Percentiles rank a stretch among this genome's conserved stretches.
These are phyloP conservation scores for Rhizopogon roseolus DNA, from an alignment of 768 basidiomycete genomes.

Conservation along the genomic window DNA sequence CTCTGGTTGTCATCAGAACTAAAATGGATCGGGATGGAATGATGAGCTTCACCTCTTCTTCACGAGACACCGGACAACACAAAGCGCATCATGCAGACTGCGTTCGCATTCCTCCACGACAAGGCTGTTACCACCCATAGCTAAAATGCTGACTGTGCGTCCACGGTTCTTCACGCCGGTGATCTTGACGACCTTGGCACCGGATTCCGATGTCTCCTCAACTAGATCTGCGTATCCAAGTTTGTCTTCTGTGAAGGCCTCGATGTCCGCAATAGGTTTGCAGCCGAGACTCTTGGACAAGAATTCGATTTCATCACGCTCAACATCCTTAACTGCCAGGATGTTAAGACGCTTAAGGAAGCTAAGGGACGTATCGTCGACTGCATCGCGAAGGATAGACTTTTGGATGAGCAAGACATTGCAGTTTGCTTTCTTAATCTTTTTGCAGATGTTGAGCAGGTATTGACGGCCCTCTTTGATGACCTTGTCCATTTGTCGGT, in stretches of 20 bases:
- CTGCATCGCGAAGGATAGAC: slow-evolving; percentile 98
- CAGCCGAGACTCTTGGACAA: slow-evolving; percentile 91
- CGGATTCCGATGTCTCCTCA: slow-evolving; percentile 79
- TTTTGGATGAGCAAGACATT: slow-evolving; percentile 99
- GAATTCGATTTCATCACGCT: slow-evolving; percentile 98
- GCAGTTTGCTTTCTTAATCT: slow-evolving; percentile 99
- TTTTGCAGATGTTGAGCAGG: slow-evolving; percentile 96
- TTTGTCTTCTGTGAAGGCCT: slow-evolving; percentile 97
- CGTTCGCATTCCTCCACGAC: slow-evolving; percentile 97
- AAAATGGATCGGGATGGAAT: neutral
- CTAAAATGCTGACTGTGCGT: slow-evolving; percentile 91
- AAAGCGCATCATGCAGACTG: slow-evolving; percentile 97
- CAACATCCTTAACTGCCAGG: slow-evolving; percentile 93
- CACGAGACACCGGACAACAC: slow-evolving; percentile 95
- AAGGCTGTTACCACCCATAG: slow-evolving; percentile 87
- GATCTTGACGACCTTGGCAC: slow-evolving; percentile 89
- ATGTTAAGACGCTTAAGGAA: slow-evolving; percentile 98
- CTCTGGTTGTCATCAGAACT: slow-evolving; percentile 37
- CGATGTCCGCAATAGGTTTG: slow-evolving; percentile 96
- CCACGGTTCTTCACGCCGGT: slow-evolving; percentile 94
- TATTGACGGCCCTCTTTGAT: slow-evolving; percentile 99
- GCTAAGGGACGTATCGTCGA: slow-evolving; percentile 94
- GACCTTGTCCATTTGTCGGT: slow-evolving; percentile 99
- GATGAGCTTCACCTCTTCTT: slow-evolving; percentile 78
- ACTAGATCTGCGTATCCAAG: slow-evolving; percentile 94